phyloP scores from a whole-genome alignment of 768 basidiomycete genomes.

The Russula ochroleuca region DNA sequence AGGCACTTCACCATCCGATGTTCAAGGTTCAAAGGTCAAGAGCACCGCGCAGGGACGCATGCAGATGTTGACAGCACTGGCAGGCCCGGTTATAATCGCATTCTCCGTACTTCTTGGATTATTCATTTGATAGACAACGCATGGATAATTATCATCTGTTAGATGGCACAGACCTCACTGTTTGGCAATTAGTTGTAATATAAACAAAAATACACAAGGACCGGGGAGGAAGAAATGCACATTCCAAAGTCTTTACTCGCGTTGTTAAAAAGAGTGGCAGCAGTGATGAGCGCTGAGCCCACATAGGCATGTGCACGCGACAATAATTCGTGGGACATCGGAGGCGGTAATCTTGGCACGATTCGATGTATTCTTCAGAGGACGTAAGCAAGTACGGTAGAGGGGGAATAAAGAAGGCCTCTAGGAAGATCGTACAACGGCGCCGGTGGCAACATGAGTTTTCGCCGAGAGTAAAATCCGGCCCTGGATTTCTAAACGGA shows the following conservation, averaged over 20 bases:
- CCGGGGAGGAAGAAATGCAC: not conserved
- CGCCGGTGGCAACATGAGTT: no score
- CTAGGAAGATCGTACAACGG: not conserved
- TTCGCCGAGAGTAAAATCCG: not conserved
- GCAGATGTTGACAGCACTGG: not conserved
- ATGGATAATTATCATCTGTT: not conserved
- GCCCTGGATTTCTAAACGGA: not conserved
- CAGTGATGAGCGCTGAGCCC: no score
- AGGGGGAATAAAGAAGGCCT: not conserved
- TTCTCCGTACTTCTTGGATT: constrained; percentile 9
- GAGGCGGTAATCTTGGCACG: no score
- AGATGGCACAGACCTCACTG: not conserved
- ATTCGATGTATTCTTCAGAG: not conserved
- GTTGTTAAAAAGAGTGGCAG: no score
- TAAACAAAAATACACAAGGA: not conserved
- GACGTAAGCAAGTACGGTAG: not conserved
- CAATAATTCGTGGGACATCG: no score
- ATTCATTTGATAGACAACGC: not conserved
- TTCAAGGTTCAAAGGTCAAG: constrained; percentile 18
- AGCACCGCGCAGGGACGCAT: not conserved
- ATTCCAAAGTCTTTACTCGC: not conserved
- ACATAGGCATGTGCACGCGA: no score
- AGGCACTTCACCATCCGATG: constrained; percentile 22
- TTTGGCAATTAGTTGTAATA: not conserved
- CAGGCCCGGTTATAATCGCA: constrained; percentile 4